These are phyloP conservation scores for Corylus avellana DNA, from an alignment of 306 rosid species.

Conservation along the genomic window DNA sequence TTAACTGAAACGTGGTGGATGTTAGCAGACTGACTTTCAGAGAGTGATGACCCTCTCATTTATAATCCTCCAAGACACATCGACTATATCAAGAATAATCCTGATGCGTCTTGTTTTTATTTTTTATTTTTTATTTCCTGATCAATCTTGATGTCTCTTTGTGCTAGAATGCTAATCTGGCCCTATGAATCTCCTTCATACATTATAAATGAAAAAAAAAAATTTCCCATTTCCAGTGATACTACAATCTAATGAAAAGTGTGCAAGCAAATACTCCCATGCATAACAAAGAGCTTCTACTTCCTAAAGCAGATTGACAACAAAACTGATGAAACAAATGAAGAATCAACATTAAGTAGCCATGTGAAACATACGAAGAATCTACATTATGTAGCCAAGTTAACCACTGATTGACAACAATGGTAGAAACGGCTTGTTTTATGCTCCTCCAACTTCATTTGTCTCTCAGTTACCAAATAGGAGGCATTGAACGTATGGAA, in stretches of 20 bases:
- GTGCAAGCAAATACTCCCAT: constrained; percentile 4
- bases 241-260: neutral
- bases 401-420: neutral
- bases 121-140: too few species aligned
- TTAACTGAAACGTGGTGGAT: neutral
- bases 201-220: neutral
- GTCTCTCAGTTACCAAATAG: neutral
- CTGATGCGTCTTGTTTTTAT: neutral
- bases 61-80: constrained; percentile 5
- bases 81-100: neutral
- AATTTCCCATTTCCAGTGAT: neutral
- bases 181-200: neutral
- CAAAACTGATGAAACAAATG: neutral
- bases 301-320: constrained; percentile 1
- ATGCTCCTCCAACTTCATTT: neutral
- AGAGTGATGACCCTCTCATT: neutral
- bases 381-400: neutral
- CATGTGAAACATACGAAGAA: too few species aligned
- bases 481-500: neutral
- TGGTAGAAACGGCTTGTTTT: neutral
- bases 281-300: neutral
- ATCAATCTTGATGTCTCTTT: neutral
- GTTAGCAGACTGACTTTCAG: neutral
- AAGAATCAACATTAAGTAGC: neutral
- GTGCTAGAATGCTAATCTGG: neutral